Evolutionary conservation across 2,329 filamentous ascomycete species (phyloP).

Genomic region (Ophiostoma quercus): DNA sequence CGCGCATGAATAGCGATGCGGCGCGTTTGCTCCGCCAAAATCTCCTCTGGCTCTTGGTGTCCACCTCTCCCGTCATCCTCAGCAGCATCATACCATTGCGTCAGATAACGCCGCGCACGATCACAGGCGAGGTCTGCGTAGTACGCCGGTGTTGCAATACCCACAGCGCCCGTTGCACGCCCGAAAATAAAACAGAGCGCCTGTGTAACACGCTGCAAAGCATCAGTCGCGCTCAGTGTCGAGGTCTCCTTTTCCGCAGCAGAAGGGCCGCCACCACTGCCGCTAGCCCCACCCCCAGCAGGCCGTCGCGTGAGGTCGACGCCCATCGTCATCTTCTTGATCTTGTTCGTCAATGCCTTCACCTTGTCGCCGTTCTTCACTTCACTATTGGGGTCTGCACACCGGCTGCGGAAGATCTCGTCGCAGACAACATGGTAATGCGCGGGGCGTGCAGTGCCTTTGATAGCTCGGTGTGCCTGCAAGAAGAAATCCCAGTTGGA

Average conservation of each 20-base stretch:
- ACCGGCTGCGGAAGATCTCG: slow-evolving; percentile 45
- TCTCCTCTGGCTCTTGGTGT: neutral
- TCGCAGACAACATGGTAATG: slow-evolving; percentile 62
- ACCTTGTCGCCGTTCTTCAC: neutral
- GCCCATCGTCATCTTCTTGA: slow-evolving; percentile 1
- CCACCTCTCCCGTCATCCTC: neutral
- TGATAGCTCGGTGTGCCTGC: slow-evolving; percentile 62
- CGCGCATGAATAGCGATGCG: slow-evolving; percentile 20
- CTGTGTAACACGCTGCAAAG: slow-evolving; percentile 59
- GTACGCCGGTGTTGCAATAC: slow-evolving; percentile 66
- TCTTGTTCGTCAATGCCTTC: neutral
- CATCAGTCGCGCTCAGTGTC: slow-evolving; percentile 45
- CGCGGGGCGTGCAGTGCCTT: slow-evolving; percentile 66
- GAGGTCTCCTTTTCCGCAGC: neutral
- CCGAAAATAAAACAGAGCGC: slow-evolving; percentile 66
- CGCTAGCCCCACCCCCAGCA: neutral
- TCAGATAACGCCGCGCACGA: slow-evolving; percentile 59
- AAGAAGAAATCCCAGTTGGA: slow-evolving; percentile 68
- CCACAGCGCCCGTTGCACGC: slow-evolving; percentile 65
- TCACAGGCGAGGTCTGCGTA: slow-evolving; percentile 71
- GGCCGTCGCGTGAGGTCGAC: neutral
- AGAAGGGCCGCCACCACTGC: neutral
- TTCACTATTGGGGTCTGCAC: neutral
- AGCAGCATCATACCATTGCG: slow-evolving; percentile 42
- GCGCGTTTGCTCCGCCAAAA: neutral